A percentile compares a stretch with the other conserved stretches of the same genome.
Conservation (phyloP, 441 rosid genomes). For the Omphalea diandra region DNA sequence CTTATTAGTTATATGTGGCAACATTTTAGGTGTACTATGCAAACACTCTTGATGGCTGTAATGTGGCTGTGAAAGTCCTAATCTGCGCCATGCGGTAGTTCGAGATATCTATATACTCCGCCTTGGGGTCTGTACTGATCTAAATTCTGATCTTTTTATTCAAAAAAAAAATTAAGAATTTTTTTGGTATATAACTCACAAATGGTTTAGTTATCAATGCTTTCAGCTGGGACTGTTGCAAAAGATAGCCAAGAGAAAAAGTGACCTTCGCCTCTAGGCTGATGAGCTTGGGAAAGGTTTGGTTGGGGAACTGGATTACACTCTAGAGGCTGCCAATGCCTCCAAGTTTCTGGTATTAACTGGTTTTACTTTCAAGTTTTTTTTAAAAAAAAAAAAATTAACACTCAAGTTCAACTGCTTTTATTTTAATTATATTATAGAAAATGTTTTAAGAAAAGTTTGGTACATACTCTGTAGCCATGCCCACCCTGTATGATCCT, state of each 20-base stretch:
- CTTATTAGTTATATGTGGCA: conserved; percentile 19
- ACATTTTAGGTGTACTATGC: conserved; percentile 76
- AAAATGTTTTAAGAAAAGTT: conserved; percentile 7
- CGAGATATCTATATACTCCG: conserved; percentile 90
- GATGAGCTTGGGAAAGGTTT: conserved; percentile 98
- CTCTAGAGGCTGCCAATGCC: conserved; percentile 88
- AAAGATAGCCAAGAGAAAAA: conserved; percentile 86
- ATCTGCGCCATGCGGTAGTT: conserved; percentile 76
- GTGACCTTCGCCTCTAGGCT: conserved; percentile 88
- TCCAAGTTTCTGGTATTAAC: conserved; percentile 67
- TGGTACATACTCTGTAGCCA: neutral
- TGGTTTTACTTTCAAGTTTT: too few relatives aligned
- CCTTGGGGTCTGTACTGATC: conserved; percentile 68
- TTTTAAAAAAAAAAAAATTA: too few relatives aligned
- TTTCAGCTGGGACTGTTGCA: conserved; percentile 83
- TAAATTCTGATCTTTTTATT: conserved; percentile 6
- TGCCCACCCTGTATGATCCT: neutral
- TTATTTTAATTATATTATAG: conserved; percentile 1
- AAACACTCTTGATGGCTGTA: conserved; percentile 68
- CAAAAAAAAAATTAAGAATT: neutral
- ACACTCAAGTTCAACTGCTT: conserved; percentile 4
- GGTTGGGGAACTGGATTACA: conserved; percentile 90
- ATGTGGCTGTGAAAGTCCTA: conserved; percentile 94
- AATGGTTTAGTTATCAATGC: conserved; percentile 15
- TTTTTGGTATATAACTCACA: conserved; percentile 21